These are phyloP conservation scores for Alternaria gansuensis DNA, from an alignment of 2,329 filamentous ascomycete genomes.

Conservation along the genomic window DNA sequence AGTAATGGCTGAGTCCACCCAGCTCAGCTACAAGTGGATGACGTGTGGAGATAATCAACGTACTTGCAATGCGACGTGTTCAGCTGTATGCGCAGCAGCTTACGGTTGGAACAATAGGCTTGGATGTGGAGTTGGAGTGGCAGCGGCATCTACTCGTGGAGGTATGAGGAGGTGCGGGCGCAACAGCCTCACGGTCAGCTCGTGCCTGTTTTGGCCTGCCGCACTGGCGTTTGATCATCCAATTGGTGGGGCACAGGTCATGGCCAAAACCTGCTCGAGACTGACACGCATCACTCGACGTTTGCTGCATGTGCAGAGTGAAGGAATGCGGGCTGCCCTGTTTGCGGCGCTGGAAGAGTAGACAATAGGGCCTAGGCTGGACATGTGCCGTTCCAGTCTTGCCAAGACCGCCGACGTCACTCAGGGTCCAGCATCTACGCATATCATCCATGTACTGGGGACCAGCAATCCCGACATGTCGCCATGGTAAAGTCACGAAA, in stretches of 20 bases:
- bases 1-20: slow-evolving; percentile 10
- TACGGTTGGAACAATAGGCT: background rate
- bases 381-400: slow-evolving; percentile 14
- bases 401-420: slow-evolving; percentile 30
- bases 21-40: slow-evolving; percentile 25
- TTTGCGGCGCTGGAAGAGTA: slow-evolving; percentile 7
- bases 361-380: background rate
- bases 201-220: slow-evolving; percentile 36
- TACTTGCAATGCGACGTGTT: background rate
- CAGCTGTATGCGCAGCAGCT: background rate
- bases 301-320: slow-evolving; percentile 11
- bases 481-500: slow-evolving; percentile 54
- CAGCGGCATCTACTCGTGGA: slow-evolving; percentile 16
- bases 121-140: slow-evolving; percentile 7
- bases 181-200: slow-evolving; percentile 26
- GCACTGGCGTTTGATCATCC: slow-evolving; percentile 33
- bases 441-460: background rate
- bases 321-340: slow-evolving; percentile 8
- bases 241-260: slow-evolving; percentile 24
- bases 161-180: slow-evolving; percentile 24
- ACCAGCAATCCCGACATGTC: background rate
- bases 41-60: background rate
- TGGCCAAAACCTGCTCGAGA: slow-evolving; percentile 10
- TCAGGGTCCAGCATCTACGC: slow-evolving; percentile 26
- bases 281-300: slow-evolving; percentile 14